A percentile compares a stretch with the other conserved stretches of the same genome.
phyloP scores from a whole-genome alignment of 805 yeast genomes.

The Yamadazyma paraphyllophila region DNA sequence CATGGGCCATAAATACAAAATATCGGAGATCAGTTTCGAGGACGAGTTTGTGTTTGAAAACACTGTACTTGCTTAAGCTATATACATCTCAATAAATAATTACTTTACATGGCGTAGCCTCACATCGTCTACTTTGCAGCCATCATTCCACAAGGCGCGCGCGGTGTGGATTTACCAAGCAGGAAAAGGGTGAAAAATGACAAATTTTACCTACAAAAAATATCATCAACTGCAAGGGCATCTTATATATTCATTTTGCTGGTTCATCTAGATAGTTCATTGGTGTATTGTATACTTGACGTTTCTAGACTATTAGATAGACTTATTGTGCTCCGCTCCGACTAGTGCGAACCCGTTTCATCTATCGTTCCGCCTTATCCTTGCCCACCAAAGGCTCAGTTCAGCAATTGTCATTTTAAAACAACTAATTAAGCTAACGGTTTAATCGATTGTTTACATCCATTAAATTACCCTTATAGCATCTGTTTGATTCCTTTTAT shows the following conservation, averaged over 20 bases:
- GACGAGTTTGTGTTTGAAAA: conserved; percentile 6
- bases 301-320: neutral
- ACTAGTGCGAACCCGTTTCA: neutral
- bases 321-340: neutral
- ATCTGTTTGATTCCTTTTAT: too few relatives aligned
- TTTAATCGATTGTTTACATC: neutral
- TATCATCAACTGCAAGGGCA: conserved; percentile 1
- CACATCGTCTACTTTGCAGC: conserved; percentile 2
- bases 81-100: neutral
- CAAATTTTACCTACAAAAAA: conserved; percentile 3
- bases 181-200: conserved; percentile 8
- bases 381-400: neutral
- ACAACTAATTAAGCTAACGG: neutral
- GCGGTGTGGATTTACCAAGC: conserved; percentile 1
- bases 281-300: neutral
- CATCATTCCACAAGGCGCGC: conserved; percentile 6
- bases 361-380: conserved; percentile 1
- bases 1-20: conserved; percentile 3
- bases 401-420: neutral
- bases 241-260: neutral
- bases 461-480: neutral
- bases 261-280: neutral
- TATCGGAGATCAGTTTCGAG: conserved; percentile 7
- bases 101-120: neutral
- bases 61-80: neutral